phyloP scores from a whole-genome alignment of 164 flowering plant genomes.

The Amborella trichopoda region DNA sequence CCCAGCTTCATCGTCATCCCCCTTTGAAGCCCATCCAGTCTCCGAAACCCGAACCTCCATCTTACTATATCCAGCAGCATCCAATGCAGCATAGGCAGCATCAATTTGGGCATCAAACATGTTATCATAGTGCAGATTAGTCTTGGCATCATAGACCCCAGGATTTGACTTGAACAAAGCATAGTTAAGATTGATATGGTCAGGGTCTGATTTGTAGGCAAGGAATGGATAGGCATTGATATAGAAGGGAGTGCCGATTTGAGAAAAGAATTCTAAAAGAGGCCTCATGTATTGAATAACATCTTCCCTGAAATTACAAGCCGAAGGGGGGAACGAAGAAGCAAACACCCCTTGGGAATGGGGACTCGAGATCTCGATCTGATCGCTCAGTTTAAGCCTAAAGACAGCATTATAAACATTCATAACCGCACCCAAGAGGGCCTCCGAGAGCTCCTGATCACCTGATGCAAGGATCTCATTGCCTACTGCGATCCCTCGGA shows the following conservation, averaged over 20 bases:
- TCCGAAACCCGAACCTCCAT: conserved; percentile 76
- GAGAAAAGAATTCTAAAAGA: conserved; percentile 53
- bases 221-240: conserved; percentile 82
- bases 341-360: conserved; percentile 72
- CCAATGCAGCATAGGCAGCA: conserved; percentile 70
- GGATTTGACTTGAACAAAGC: conserved; percentile 48
- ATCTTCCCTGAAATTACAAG: conserved; percentile 47
- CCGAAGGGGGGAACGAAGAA: conserved; percentile 63
- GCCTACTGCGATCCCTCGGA: conserved; percentile 73
- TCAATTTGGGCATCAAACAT: conserved; percentile 78
- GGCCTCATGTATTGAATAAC: conserved; percentile 54
- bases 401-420: conserved; percentile 50
- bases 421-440: conserved; percentile 47
- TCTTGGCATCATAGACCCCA: conserved; percentile 52
- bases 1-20: conserved; percentile 60
- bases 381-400: conserved; percentile 19
- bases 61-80: conserved; percentile 45
- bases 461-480: conserved; percentile 58
- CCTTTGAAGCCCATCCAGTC: conserved; percentile 84
- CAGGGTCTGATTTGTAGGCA: conserved; percentile 61
- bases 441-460: conserved; percentile 43
- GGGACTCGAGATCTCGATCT: conserved; percentile 47
- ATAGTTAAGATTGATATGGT: conserved; percentile 52
- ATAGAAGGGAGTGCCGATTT: conserved; percentile 55
- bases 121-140: conserved; percentile 73